Base-by-base conservation (phyloP, 306 rosid genomes). In the Dryas octopetala region DNA sequence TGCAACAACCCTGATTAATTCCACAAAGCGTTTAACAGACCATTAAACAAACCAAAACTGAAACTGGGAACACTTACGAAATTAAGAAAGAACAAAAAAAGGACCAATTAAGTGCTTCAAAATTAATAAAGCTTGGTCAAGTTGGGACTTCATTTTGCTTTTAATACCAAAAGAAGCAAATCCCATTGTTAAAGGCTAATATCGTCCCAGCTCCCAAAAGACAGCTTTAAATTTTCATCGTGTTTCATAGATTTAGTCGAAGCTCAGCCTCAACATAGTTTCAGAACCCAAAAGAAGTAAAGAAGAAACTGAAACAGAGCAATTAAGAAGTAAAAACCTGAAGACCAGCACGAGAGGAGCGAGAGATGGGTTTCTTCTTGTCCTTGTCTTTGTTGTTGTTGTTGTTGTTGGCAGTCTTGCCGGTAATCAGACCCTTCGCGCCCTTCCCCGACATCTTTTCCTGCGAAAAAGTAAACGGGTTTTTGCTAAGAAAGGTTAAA, bases 261-360 rank as follows among this genome's bases (percentile, higher is more conserved):
- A 40, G 41, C 1, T 16, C 48, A 44, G 15, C 68, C 26, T 7
- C 14, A 43, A 52, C 14, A 49, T 9, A 53, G 5, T 15, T n/a
- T 44, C 4, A 17, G 15, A 74, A 44, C 50, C 70, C 55, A 16
- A 4, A 41, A 52, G 15, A n/a, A 4, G 14, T 23, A 54, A 44
- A 53, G 51, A 57, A 68, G 15, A 69, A 57, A 43, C 5, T 6
- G 40, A 59, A 66, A 14, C 40, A 11, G 61, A 75, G 79, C 82
- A 14, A 32, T 32, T 32, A 32, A 43, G 16, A 7, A 46, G 68
- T 44, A 19, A 45, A 28, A 38, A 87, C 93, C 91, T 91, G 96
- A 83, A 91, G 96, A 28, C 93, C 96, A 23, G 96, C 93, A 52
- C 96, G 90, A 63, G 93, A 91, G 58, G 96, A 91, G 49, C 93